phyloP scores from a whole-genome alignment of 202 grass and related monocot species.

The Elaeis oleifera region DNA sequence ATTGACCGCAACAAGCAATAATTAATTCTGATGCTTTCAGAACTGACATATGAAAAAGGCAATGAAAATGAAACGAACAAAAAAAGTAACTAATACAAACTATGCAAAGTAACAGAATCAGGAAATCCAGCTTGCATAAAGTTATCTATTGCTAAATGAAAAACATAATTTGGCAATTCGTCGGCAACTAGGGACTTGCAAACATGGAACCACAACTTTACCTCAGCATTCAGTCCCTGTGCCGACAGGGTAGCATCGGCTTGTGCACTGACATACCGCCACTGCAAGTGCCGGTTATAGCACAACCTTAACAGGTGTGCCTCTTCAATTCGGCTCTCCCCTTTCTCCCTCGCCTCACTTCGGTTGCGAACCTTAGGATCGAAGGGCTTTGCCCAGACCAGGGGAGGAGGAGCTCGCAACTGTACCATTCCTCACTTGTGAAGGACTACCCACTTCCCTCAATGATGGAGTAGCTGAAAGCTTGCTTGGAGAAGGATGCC shows the following conservation, averaged over 20 bases:
- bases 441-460: constrained; percentile 43
- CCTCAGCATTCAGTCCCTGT: constrained; percentile 74
- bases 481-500: constrained; percentile 34
- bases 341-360: constrained; percentile 86
- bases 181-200: no score
- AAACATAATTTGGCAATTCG: no score
- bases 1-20: no score
- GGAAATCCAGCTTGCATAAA: no score
- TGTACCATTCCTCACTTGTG: constrained; percentile 28
- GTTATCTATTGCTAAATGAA: no score
- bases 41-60: no score
- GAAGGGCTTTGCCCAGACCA: constrained; percentile 61
- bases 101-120: no score
- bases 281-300: constrained; percentile 83
- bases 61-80: no score
- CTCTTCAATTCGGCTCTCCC: constrained; percentile 90
- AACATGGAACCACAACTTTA: constrained; percentile 16
- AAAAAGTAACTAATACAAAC: no score
- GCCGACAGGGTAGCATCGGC: constrained; percentile 42
- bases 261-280: constrained; percentile 79
- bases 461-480: constrained; percentile 26
- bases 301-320: constrained; percentile 72
- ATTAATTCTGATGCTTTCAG: no score
- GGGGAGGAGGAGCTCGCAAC: constrained; percentile 16
- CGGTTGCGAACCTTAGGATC: constrained; percentile 80